Conservation (phyloP, 352 stramenopile genomes). For the Pseudoperonospora humuli region DNA sequence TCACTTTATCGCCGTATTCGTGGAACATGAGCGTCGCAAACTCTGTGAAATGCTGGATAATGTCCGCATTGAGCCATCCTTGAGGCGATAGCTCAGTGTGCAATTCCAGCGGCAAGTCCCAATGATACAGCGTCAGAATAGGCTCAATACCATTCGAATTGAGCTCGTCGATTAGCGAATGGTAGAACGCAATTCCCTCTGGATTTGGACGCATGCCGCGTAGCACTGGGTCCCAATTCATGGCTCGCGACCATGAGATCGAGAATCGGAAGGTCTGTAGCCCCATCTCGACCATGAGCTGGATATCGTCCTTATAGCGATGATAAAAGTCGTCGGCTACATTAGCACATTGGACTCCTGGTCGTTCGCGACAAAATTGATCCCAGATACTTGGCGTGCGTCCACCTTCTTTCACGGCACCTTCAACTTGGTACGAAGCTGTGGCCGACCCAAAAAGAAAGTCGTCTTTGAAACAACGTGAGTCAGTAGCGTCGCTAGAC, state of each 20-base stretch:
- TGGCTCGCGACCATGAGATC: constrained; percentile 87
- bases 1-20: constrained; percentile 86
- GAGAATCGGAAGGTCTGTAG: constrained; percentile 91
- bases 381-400: constrained; percentile 89
- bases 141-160: constrained; percentile 67
- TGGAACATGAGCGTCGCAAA: constrained; percentile 87
- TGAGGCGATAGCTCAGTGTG: constrained; percentile 50
- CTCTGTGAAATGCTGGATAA: constrained; percentile 54
- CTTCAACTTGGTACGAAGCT: constrained; percentile 89
- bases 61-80: constrained; percentile 46
- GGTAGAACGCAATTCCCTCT: constrained; percentile 88
- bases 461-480: constrained; percentile 30
- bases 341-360: constrained; percentile 73
- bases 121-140: constrained; percentile 91
- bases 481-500: constrained; percentile 1
- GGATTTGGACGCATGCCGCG: constrained; percentile 64
- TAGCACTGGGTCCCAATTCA: constrained; percentile 57
- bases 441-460: constrained; percentile 88
- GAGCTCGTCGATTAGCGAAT: constrained; percentile 84
- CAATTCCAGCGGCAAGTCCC: constrained; percentile 86
- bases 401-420: constrained; percentile 61
- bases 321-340: constrained; percentile 92
- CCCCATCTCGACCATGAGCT: constrained; percentile 85
- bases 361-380: constrained; percentile 57
- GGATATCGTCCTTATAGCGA: constrained; percentile 83